These are phyloP conservation scores for Tieghemiomyces parasiticus DNA, from an alignment of 192 early-diverging fungal species.

Conservation along the genomic window DNA sequence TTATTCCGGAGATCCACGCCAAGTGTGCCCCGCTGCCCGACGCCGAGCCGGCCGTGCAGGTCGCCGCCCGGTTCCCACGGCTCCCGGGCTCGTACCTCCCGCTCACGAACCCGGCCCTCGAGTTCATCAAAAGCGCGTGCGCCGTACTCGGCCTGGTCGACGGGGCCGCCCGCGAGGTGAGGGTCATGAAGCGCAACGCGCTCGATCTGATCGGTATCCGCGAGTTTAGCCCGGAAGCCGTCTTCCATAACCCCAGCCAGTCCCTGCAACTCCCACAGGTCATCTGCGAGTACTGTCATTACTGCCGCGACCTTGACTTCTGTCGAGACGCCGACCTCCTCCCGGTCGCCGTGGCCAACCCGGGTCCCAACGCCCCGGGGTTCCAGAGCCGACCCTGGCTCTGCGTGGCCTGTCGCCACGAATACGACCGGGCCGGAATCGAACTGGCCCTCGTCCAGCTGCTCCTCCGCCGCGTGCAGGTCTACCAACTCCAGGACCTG, in stretches of 20 bases:
- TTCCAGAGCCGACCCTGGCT: constrained; percentile 36
- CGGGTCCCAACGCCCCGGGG: constrained; percentile 1
- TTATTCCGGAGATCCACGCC: constrained; percentile 43
- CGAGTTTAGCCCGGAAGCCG: constrained; percentile 68
- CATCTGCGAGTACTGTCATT: constrained; percentile 79
- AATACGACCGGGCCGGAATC: constrained; percentile 63
- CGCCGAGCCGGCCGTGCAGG: constrained; percentile 10
- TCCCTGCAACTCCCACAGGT: constrained; percentile 60
- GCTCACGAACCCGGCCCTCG: constrained; percentile 57
- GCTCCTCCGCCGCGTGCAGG: constrained; percentile 40
- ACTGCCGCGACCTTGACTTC: constrained; percentile 77
- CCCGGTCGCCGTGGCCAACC: constrained; percentile 20
- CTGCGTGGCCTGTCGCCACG: constrained; percentile 59
- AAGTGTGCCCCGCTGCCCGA: constrained; percentile 16
- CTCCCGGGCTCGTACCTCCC: constrained; percentile 57
- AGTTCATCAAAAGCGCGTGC: constrained; percentile 65
- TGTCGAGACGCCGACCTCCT: constrained; percentile 63
- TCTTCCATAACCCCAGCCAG: constrained; percentile 74
- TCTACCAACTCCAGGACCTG: constrained; percentile 83
- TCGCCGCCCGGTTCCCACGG: constrained; percentile 42
- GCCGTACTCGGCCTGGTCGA: constrained; percentile 67
- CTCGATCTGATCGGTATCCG: constrained; percentile 53
- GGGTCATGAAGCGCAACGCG: constrained; percentile 65
- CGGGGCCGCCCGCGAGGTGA: constrained; percentile 57
- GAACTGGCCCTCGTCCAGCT: constrained; percentile 74